Evolutionary conservation across 2,329 filamentous ascomycete species (phyloP).

Genomic region (Chalaropsis ovoidea): DNA sequence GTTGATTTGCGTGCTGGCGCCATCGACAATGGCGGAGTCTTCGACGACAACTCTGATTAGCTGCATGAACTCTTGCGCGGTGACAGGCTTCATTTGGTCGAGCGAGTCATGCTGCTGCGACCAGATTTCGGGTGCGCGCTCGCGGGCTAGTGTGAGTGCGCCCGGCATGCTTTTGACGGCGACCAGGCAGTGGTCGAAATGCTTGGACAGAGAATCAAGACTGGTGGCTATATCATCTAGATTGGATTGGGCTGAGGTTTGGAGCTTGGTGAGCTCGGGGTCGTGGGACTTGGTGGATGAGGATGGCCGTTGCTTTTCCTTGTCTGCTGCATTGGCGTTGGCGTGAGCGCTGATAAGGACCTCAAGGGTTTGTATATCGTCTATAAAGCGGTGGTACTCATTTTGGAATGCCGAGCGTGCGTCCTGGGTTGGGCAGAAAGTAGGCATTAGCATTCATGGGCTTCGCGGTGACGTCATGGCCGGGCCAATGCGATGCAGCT

Average conservation of each 20-base stretch:
- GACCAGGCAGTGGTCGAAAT: constrained; percentile 88
- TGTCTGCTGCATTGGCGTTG: constrained; percentile 30
- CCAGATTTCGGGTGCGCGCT: constrained; percentile 55
- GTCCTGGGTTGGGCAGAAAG: constrained; percentile 33
- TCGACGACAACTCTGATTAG: constrained; percentile 72
- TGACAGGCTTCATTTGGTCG: constrained; percentile 56
- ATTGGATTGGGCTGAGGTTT: constrained; percentile 58
- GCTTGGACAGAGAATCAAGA: constrained; percentile 67
- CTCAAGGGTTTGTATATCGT: constrained; percentile 57
- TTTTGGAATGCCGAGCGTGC: constrained; percentile 63
- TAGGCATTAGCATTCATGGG: not conserved
- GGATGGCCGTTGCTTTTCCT: constrained; percentile 25
- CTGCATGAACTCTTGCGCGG: constrained; percentile 63
- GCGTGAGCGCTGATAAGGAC: constrained; percentile 40
- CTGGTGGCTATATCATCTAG: constrained; percentile 74
- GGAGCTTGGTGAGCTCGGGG: constrained; percentile 42
- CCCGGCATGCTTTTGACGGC: constrained; percentile 85
- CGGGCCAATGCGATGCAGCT: not conserved
- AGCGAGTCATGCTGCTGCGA: constrained; percentile 35
- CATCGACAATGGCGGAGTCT: constrained; percentile 58
- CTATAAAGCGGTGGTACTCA: constrained; percentile 64
- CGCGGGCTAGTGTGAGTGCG: constrained; percentile 57
- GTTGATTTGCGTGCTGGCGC: constrained; percentile 59
- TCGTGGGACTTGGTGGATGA: constrained; percentile 2
- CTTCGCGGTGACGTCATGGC: constrained; percentile 2